Conservation (phyloP, 306 rosid species). For the Styphnolobium japonicum region DNA sequence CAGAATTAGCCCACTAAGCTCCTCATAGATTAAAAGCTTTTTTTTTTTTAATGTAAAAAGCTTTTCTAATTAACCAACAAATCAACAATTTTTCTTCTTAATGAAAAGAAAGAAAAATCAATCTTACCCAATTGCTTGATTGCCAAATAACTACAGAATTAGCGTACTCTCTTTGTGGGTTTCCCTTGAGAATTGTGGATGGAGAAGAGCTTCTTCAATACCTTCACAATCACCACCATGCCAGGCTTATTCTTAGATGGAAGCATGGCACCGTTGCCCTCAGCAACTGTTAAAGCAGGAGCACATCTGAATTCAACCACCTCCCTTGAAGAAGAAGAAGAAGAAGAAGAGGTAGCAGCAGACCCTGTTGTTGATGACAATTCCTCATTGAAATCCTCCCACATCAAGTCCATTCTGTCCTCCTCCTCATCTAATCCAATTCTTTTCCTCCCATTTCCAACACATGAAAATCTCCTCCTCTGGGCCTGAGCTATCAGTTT, state of each 20-base stretch:
- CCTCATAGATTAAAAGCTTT: not conserved
- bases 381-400: constrained; percentile 63
- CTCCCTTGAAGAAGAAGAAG: constrained; percentile 38
- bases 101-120: not conserved
- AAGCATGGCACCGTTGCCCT: not conserved
- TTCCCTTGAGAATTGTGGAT: constrained; percentile 28
- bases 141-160: not conserved
- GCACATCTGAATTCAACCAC: constrained; percentile 31
- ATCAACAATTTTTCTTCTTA: not conserved
- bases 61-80: not conserved
- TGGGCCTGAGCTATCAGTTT: not conserved
- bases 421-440: constrained; percentile 17
- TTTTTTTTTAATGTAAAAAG: no score
- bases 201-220: constrained; percentile 46
- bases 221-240: constrained; percentile 41
- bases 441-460: not conserved
- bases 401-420: constrained; percentile 49
- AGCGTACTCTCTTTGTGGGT: constrained; percentile 18
- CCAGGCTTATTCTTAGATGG: constrained; percentile 28
- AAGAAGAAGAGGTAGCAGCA: constrained; percentile 35
- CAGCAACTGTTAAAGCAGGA: constrained; percentile 5
- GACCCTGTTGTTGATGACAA: constrained; percentile 32
- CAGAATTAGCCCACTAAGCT: not conserved
- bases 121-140: not conserved
- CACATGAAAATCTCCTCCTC: constrained; percentile 26